These are phyloP conservation scores for Xylaria acuta DNA, from an alignment of 495 filamentous ascomycete species.

Conservation along the genomic window DNA sequence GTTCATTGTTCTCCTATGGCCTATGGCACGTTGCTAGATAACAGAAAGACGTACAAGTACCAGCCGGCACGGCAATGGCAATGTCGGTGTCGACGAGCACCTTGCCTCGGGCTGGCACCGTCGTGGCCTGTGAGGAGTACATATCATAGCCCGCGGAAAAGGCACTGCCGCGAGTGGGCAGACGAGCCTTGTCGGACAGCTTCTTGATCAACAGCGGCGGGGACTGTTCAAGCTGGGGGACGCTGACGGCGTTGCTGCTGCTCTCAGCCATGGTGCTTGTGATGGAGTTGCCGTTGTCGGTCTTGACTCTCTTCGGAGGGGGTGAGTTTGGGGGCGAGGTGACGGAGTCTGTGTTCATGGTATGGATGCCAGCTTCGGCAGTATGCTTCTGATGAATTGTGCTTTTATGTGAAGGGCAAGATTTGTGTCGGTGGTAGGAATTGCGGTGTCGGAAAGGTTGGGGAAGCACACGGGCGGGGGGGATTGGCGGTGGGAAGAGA, in stretches of 20 bases:
- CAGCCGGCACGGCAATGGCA: conserved; percentile 82
- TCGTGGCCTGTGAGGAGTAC: conserved; percentile 73
- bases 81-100: conserved; percentile 89
- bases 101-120: conserved; percentile 82
- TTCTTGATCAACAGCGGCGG: conserved; percentile 84
- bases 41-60: conserved; percentile 62
- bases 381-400: conserved; percentile 10
- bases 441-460: conserved; percentile 4
- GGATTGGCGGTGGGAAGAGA: conserved; percentile 13
- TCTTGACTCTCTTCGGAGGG: conserved; percentile 57
- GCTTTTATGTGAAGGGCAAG: not conserved
- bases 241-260: conserved; percentile 45
- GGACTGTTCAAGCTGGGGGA: conserved; percentile 38
- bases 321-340: conserved; percentile 52
- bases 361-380: conserved; percentile 28
- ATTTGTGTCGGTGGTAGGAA: not conserved
- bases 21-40: not conserved
- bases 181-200: conserved; percentile 70
- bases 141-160: conserved; percentile 95
- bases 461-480: not conserved
- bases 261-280: conserved; percentile 24
- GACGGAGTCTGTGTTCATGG: conserved; percentile 62
- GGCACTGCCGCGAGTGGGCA: conserved; percentile 86
- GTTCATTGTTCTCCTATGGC: not conserved
- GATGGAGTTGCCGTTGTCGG: conserved; percentile 27